Percentiles rank a stretch among this genome's conserved stretches.
These are phyloP conservation scores for Vanrija sp. DNA, from an alignment of 1,284 basidiomycete species.

Conservation along the genomic window DNA sequence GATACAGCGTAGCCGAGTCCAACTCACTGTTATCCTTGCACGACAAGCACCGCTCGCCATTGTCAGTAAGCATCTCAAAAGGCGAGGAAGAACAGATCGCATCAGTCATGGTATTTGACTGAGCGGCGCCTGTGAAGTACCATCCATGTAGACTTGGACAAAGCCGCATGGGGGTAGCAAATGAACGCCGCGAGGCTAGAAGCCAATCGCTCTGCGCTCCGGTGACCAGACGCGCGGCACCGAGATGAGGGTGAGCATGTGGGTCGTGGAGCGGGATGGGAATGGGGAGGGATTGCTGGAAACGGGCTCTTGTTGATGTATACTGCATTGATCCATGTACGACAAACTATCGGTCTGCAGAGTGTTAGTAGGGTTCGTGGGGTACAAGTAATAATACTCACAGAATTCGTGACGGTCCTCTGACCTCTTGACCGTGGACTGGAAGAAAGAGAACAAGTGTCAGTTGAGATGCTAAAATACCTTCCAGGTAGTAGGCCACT, in stretches of 20 bases:
- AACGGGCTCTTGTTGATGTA: conserved; percentile 3
- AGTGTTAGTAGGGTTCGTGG: conserved; percentile 3
- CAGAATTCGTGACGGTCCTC: conserved; percentile 96
- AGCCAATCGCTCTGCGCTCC: conserved; percentile 20
- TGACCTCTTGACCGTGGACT: conserved; percentile 80
- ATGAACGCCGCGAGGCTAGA: conserved; percentile 14
- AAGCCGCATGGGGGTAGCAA: conserved; percentile 21
- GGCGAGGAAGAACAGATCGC: neutral
- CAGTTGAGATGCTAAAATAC: conserved; percentile 4
- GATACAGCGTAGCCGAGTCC: fast-evolving
- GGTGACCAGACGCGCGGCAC: conserved; percentile 12
- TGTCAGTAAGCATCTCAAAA: neutral
- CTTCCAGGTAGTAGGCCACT: conserved; percentile 22
- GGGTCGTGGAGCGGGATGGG: conserved; percentile 3
- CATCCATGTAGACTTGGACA: conserved; percentile 13
- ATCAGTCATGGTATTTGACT: conserved; percentile 8
- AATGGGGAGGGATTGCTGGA: neutral
- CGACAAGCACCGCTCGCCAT: neutral
- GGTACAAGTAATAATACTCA: conserved; percentile 52
- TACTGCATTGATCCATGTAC: conserved; percentile 15
- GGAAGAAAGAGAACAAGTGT: conserved; percentile 30
- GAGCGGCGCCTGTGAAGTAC: conserved; percentile 27
- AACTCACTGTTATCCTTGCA: conserved; percentile 1
- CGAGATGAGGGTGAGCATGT: conserved; percentile 20
- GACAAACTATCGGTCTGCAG: conserved; percentile 32